Conservation (phyloP, 2,329 filamentous ascomycete genomes). For the Xylariaceae sp. region DNA sequence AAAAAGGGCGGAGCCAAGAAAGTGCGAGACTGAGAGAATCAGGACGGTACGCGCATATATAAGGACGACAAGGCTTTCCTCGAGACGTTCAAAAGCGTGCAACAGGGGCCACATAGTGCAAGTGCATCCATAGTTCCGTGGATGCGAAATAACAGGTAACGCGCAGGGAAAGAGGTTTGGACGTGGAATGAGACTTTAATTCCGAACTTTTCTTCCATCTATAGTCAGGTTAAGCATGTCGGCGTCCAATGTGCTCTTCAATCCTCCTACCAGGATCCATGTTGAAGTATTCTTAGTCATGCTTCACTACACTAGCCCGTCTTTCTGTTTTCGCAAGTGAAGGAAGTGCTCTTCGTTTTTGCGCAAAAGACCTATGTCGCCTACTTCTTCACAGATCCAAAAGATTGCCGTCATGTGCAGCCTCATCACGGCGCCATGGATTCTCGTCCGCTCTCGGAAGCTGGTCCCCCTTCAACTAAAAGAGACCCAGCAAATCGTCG, state of each 20-base stretch:
- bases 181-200: conserved; percentile 6
- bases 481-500: conserved; percentile 68
- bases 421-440: background rate
- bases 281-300: conserved; percentile 12
- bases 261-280: background rate
- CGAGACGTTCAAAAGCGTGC: background rate
- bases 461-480: conserved; percentile 46
- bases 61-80: background rate
- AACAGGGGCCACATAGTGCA: background rate
- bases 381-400: conserved; percentile 19
- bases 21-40: background rate
- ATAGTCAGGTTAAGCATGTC: conserved; percentile 12
- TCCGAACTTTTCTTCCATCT: conserved; percentile 21
- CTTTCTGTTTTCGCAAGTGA: conserved; percentile 4
- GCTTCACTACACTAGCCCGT: background rate
- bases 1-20: background rate
- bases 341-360: conserved; percentile 4
- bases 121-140: background rate
- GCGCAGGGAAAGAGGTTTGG: background rate
- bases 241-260: conserved; percentile 1
- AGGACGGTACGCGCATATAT: background rate
- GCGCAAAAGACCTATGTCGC: background rate
- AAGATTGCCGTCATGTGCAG: background rate
- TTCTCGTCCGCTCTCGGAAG: background rate
- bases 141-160: background rate